Evolutionary conservation across 1,139 yeast species (phyloP).

Genomic region (Candida sp.): DNA sequence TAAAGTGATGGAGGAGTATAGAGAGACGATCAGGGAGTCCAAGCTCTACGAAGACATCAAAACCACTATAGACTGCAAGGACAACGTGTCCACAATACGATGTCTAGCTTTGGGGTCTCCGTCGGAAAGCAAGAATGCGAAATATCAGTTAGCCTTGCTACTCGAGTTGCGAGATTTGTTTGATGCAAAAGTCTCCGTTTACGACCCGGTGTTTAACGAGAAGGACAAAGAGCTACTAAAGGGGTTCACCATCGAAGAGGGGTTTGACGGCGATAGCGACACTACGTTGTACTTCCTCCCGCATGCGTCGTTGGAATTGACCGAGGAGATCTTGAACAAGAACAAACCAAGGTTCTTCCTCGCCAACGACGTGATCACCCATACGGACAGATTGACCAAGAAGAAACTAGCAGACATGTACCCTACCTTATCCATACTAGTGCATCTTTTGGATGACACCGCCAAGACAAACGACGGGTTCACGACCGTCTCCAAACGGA

Average conservation of each 20-base stretch:
- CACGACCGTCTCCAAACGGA: slow-evolving; percentile 28
- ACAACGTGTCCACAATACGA: slow-evolving; percentile 39
- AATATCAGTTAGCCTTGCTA: slow-evolving; percentile 67
- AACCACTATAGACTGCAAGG: slow-evolving; percentile 5
- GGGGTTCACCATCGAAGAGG: slow-evolving; percentile 22
- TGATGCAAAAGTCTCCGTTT: slow-evolving; percentile 43
- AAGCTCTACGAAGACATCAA: slow-evolving; percentile 24
- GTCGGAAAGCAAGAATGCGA: slow-evolving; percentile 55
- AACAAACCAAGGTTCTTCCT: slow-evolving; percentile 40
- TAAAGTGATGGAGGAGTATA: slow-evolving; percentile 5
- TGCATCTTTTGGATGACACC: slow-evolving; percentile 24
- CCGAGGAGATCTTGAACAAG: slow-evolving; percentile 43
- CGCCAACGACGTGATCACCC: slow-evolving; percentile 54
- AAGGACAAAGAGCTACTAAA: slow-evolving; percentile 43
- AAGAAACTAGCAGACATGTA: slow-evolving; percentile 42
- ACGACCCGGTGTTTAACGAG: slow-evolving; percentile 65
- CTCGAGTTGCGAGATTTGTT: slow-evolving; percentile 34
- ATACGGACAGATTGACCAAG: slow-evolving; percentile 55
- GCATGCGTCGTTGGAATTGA: slow-evolving; percentile 71
- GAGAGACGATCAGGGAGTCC: slow-evolving; percentile 22
- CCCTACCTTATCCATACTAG: slow-evolving; percentile 44
- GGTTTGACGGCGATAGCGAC: slow-evolving; percentile 23
- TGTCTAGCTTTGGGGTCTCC: slow-evolving; percentile 82
- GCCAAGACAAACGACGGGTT: slow-evolving; percentile 29
- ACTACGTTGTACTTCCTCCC: slow-evolving; percentile 62